Evolutionary conservation across 192 early-diverging fungal genomes (phyloP), one percentile per base, ranked within the genome.

Genomic region (Lobulomyces angularis): DNA sequence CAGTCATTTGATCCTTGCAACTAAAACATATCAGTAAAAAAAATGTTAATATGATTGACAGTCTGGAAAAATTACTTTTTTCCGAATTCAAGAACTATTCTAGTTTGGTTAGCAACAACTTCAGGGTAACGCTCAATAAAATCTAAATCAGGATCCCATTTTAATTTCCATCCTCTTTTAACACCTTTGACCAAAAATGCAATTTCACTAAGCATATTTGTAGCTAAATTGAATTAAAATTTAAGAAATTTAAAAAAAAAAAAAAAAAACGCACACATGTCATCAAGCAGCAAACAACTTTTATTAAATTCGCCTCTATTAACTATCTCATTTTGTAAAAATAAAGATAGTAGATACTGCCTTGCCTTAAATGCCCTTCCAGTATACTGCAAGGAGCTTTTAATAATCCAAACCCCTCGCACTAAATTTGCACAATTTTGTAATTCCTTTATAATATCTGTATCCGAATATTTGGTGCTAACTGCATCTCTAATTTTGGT

Each of bases 321-420:
- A 21, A 61, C 37, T 19, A 25, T 32, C 29, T 31, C 14, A 3
- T 30, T 18, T n/a, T 35, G 26, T 29, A 41, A 49, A 27, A 69
- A 55, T 38, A 62, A 28, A 22, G 44, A 27, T n/a, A 69, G 47
- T 11, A 65, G 52, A 27, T 42, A 50, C 2, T 56, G 34, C 3
- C 67, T 59, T 11, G 67, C 67, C 14, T 65, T 57, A 4, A 44
- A 26, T 3, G 46, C 43, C 5, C 51, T 51, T 3, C 53, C 62
- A 9, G 46, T 37, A 35, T 69, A 69, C 9, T 62, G 9, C 28
- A 66, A 46, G 38, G 9, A 59, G 51, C 51, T 58, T 22, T 59
- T 50, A 9, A 60, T 46, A 16, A 69, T 40, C 66, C 66, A 69
- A 18, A 53, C 45, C 0, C 66, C 61, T 16, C 48, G 48, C 4